phyloP scores from a whole-genome alignment of 345 rosid genomes.

The Arabis alpina region DNA sequence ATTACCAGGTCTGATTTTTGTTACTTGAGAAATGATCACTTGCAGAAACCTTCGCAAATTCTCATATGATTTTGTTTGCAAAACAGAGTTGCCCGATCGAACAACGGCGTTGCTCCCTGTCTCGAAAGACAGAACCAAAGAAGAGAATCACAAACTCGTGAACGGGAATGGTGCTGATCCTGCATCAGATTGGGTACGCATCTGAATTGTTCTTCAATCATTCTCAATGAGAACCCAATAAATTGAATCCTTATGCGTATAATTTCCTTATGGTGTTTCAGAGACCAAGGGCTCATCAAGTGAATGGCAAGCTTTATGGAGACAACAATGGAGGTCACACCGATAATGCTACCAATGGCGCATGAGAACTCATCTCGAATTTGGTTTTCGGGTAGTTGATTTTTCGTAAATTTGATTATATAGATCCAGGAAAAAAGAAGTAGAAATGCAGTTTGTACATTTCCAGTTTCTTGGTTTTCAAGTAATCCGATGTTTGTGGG shows the following conservation, averaged over 20 bases:
- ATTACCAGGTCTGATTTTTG: slow-evolving; percentile 70
- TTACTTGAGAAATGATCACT: background rate
- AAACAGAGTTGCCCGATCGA: slow-evolving; percentile 89
- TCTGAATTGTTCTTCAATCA: background rate
- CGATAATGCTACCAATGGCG: slow-evolving; percentile 61
- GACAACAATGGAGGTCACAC: slow-evolving; percentile 61
- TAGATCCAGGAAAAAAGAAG: background rate
- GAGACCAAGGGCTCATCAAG: slow-evolving; percentile 83
- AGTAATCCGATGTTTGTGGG: slow-evolving; percentile 13
- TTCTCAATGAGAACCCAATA: background rate
- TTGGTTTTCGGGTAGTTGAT: background rate
- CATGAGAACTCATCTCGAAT: slow-evolving; percentile 40
- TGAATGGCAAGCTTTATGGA: slow-evolving; percentile 75
- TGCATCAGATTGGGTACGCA: slow-evolving; percentile 79
- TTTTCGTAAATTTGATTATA: slow-evolving; percentile 1
- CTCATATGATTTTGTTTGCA: slow-evolving; percentile 30
- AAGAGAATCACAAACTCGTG: slow-evolving; percentile 85
- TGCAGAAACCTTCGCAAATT: background rate
- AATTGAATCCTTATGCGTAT: background rate
- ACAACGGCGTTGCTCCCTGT: slow-evolving; percentile 63
- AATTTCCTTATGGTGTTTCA: slow-evolving; percentile 26
- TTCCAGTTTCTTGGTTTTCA: slow-evolving; percentile 36
- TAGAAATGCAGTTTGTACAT: slow-evolving; percentile 24
- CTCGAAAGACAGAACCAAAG: slow-evolving; percentile 76
- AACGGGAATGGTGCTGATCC: slow-evolving; percentile 81